Evolutionary conservation across 2,329 filamentous ascomycete genomes (phyloP).

Genomic region (Xylaria sp.): DNA sequence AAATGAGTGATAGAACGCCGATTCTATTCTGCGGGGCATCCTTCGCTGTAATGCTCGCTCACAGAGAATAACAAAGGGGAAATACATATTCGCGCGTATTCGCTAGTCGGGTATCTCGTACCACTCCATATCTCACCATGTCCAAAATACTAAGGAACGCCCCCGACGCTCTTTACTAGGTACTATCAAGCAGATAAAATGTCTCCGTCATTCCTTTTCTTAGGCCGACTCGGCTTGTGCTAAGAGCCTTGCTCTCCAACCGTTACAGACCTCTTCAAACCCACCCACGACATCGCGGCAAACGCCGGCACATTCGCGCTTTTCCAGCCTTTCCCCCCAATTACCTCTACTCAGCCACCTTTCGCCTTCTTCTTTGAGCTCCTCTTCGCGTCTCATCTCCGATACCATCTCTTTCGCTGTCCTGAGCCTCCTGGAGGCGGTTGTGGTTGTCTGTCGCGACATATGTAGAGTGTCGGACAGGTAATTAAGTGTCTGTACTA

Average conservation of each 20-base stretch:
- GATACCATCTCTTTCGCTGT: conserved; percentile 86
- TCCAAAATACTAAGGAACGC: conserved; percentile 17
- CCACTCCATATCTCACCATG: conserved; percentile 16
- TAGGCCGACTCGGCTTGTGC: conserved; percentile 66
- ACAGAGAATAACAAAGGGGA: conserved; percentile 22
- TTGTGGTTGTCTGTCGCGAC: conserved; percentile 86
- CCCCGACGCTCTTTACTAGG: conserved; percentile 5
- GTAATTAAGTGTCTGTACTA: conserved; percentile 83
- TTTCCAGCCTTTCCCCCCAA: conserved; percentile 81
- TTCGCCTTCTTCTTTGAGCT: conserved; percentile 83
- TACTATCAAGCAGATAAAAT: conserved; percentile 1
- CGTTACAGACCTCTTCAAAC: conserved; percentile 90
- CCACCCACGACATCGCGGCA: conserved; percentile 91
- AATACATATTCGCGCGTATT: conserved; percentile 20
- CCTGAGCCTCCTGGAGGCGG: conserved; percentile 81
- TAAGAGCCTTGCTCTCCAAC: conserved; percentile 81
- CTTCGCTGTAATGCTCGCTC: conserved; percentile 15
- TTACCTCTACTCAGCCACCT: conserved; percentile 83
- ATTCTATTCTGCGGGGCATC: conserved; percentile 11
- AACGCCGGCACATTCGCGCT: conserved; percentile 82
- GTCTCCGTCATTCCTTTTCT: background rate
- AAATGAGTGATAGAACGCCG: conserved; percentile 17
- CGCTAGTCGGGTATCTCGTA: conserved; percentile 23
- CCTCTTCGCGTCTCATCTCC: conserved; percentile 85
- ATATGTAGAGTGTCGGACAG: conserved; percentile 94